Evolutionary conservation across 257 asterid species (phyloP), one percentile per base, ranked within the genome.

Genomic region (Solanum pimpinellifolium): DNA sequence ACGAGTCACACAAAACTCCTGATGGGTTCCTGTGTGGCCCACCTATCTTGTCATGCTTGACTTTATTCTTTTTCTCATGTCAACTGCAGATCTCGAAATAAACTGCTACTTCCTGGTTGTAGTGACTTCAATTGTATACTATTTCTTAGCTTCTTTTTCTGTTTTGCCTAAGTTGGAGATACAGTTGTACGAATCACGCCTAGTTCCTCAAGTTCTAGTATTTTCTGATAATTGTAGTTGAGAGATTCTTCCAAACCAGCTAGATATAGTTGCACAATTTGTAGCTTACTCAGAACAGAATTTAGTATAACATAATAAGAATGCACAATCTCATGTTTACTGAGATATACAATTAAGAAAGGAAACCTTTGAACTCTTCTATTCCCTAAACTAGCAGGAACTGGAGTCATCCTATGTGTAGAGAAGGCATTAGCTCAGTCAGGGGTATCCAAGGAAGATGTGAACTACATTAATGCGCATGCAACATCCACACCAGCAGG

Each of bases 401-500:
- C 95, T 42, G 99, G 99, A 68, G 89, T 96, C 83, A 97, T 97
- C 91, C 90, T 97, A 83, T 97, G 99, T 88, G 88, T 95, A 89
- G 98, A 95, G 92, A 97, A 95, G 92, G 99, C 99, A 86, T 93
- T 97, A 90, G 94, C 97, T 90, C 99, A 97, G 89, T 91, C 99
- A 60, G 98, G 99, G 72, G 95, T 95, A 87, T 70, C 98, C 66
- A 94, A 85, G 91, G 96, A 94, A 93, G 98, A 96, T 82, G 98
- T 96, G 84, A 96, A 96, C 91, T 96, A 96, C 84, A 95, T 96
- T 83, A 96, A 96, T 91, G 99, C 99, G 42, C 99, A 97, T 87
- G 99, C 99, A 86, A 95, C 99, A 76, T 97, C 99, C 85, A 97
- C 99, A 86, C 98, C 93, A 87, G 98, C 98, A 47, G 99, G 99